Base-by-base conservation (phyloP, 2,329 filamentous ascomycete genomes). In the Colletotrichum sp. region DNA sequence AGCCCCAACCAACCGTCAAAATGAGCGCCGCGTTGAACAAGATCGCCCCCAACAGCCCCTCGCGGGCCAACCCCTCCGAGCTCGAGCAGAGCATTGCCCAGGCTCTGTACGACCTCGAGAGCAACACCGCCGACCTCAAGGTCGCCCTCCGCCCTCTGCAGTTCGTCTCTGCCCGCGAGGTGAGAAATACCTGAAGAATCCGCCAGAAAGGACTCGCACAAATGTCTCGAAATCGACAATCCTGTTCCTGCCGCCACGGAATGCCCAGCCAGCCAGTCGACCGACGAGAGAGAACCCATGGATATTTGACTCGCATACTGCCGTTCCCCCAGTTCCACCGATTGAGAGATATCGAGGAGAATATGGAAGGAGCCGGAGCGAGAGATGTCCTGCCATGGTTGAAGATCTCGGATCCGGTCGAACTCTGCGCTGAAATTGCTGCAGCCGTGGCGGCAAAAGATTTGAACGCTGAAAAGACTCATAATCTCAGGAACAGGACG, bases 51-150 rank as follows among this genome's bases (percentile, higher is more conserved):
- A 98, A 97, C 94, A 98, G 95, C 94, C 94, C 96, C 83, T 98
- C 96, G 90, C 93, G 95, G 92, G 92, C 94, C 88, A 98, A 94
- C 90, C 97, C 97, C 83, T 98, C 95, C 82, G 97, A 99, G 94
- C 94, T 99, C 84, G 97, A 99, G 95, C 93, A 92, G 89, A 95
- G 91, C 92, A 98, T 99, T 88, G 97, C 97, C 87, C 94, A 94
- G 90, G 97, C 97, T 90, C 95, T 99, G 81, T 98, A 94, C 92
- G 97, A 99, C 86, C 95, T 99, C 90, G 97, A 99, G 95, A 96
- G 93, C 91, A 98, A 98, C 94, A 98, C 97, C 86, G 92, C 96
- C 88, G 97, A 99, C 90, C 95, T 99, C 90, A 98, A 96, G 94
- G 93, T 92, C 85, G 94, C 96, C 83, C 94, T 99, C 87, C 94